Percentiles rank a stretch among this genome's conserved stretches.
Conservation (phyloP, 495 filamentous ascomycete genomes). For the Oleoguttula mirabilis region DNA sequence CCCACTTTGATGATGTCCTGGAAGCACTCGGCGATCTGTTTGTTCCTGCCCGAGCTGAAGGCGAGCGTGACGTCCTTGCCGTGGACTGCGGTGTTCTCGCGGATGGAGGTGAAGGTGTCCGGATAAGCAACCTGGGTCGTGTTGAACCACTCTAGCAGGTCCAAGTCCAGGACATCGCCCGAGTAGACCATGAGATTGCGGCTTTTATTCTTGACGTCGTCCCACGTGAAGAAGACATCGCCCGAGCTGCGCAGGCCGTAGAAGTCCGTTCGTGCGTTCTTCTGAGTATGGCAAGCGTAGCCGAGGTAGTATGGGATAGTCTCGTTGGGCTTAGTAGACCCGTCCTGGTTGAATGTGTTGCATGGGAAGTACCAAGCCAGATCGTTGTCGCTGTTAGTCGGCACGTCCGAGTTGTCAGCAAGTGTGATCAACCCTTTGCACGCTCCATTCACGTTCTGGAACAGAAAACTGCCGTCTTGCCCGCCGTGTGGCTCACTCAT, state of each 20-base stretch:
- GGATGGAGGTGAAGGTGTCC: constrained; percentile 63
- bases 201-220: constrained; percentile 76
- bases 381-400: constrained; percentile 57
- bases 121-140: constrained; percentile 69
- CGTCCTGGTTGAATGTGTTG: constrained; percentile 82
- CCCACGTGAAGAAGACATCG: constrained; percentile 91
- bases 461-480: constrained; percentile 87
- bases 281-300: constrained; percentile 81
- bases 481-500: constrained; percentile 68
- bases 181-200: constrained; percentile 89
- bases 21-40: constrained; percentile 71
- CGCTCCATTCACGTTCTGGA: constrained; percentile 96
- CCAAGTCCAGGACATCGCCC: constrained; percentile 85
- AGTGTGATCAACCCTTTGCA: constrained; percentile 85
- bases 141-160: constrained; percentile 87
- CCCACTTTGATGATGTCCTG: constrained; percentile 91
- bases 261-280: constrained; percentile 53
- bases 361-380: constrained; percentile 98
- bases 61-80: constrained; percentile 87
- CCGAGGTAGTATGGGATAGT: constrained; percentile 67
- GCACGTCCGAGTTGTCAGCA: constrained; percentile 59
- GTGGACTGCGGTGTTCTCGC: constrained; percentile 59
- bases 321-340: constrained; percentile 61
- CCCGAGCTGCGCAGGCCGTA: constrained; percentile 51
- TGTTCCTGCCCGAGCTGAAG: constrained; percentile 65